These are phyloP conservation scores for Coprinopsis strossmayeri DNA, from an alignment of 768 basidiomycete species.

Conservation along the genomic window DNA sequence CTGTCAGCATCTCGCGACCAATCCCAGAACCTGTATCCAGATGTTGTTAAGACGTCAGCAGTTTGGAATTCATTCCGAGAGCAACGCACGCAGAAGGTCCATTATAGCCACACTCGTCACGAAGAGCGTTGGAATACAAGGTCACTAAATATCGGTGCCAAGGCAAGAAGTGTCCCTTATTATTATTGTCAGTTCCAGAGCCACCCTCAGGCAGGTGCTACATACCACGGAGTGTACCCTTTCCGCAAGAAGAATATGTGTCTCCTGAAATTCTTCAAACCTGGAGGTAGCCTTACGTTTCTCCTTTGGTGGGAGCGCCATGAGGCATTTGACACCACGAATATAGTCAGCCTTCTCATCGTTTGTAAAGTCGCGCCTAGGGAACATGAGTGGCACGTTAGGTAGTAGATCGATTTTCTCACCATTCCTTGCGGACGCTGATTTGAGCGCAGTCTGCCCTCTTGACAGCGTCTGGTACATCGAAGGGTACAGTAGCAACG, in stretches of 20 bases:
- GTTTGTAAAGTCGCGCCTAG: slow-evolving; percentile 4
- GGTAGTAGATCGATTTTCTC: neutral
- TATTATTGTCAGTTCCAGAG: too few relatives aligned
- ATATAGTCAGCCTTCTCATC: slow-evolving; percentile 2
- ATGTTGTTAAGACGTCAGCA: neutral
- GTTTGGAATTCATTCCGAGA: neutral
- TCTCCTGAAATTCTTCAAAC: slow-evolving; percentile 7
- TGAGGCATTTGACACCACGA: slow-evolving; percentile 1
- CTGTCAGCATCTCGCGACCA: slow-evolving; percentile 9
- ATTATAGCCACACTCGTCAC: slow-evolving; percentile 9
- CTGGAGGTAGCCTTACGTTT: neutral
- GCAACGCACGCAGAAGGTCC: slow-evolving; percentile 7
- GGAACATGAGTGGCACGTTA: neutral
- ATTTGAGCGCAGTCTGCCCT: neutral
- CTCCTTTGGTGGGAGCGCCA: slow-evolving; percentile 1
- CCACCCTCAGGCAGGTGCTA: too few relatives aligned
- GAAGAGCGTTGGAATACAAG: slow-evolving; percentile 3
- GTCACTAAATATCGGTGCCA: slow-evolving; percentile 6
- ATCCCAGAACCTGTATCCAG: slow-evolving; percentile 7
- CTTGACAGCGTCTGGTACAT: too few relatives aligned
- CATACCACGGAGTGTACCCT: slow-evolving; percentile 5
- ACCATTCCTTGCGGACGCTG: neutral
- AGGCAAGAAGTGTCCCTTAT: slow-evolving; percentile 5
- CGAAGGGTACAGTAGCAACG: too few relatives aligned
- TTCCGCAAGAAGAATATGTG: slow-evolving; percentile 6